Percentiles rank a stretch among this genome's conserved stretches.
phyloP scores from a whole-genome alignment of 2,329 filamentous ascomycete species.

The Coniochaeta sp. region DNA sequence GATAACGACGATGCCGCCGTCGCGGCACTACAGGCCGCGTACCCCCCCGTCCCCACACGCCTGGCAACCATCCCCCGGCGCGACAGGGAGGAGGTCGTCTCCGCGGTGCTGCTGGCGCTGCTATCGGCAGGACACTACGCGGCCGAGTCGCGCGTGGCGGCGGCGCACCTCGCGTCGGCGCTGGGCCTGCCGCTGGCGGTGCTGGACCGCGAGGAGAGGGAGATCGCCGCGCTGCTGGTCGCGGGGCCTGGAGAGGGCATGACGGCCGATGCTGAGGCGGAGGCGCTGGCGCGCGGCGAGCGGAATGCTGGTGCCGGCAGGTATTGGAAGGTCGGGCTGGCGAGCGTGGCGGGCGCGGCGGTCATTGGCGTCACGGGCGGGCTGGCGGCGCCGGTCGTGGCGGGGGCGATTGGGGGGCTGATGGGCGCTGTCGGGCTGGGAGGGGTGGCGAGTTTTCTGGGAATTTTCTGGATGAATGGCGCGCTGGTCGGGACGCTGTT shows the following conservation, averaged over 20 bases:
- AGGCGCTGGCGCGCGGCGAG: conserved; percentile 65
- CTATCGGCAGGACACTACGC: conserved; percentile 69
- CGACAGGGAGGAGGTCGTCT: conserved; percentile 57
- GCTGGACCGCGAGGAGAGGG: conserved; percentile 63
- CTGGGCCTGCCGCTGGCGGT: conserved; percentile 55
- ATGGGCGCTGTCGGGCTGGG: conserved; percentile 82
- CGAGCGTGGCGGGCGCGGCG: conserved; percentile 79
- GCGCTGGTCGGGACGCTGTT: conserved; percentile 83
- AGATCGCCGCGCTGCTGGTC: conserved; percentile 69
- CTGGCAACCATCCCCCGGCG: conserved; percentile 48
- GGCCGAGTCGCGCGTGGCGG: conserved; percentile 62
- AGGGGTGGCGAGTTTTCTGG: conserved; percentile 78
- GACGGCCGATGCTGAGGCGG: conserved; percentile 70
- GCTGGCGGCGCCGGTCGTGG: conserved; percentile 80
- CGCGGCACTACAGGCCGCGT: conserved; percentile 41
- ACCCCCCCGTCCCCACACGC: conserved; percentile 45
- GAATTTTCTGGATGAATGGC: conserved; percentile 77
- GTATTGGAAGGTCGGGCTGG: conserved; percentile 87
- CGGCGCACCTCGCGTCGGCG: conserved; percentile 61
- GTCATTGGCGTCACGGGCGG: conserved; percentile 89
- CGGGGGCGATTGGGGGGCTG: conserved; percentile 75
- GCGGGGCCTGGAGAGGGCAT: conserved; percentile 41
- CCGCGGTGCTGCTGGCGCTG: conserved; percentile 62
- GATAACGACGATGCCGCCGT: conserved; percentile 24
- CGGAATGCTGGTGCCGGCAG: conserved; percentile 62